Conservation (phyloP, 1,284 basidiomycete genomes). For the Leccinum pachyderme region DNA sequence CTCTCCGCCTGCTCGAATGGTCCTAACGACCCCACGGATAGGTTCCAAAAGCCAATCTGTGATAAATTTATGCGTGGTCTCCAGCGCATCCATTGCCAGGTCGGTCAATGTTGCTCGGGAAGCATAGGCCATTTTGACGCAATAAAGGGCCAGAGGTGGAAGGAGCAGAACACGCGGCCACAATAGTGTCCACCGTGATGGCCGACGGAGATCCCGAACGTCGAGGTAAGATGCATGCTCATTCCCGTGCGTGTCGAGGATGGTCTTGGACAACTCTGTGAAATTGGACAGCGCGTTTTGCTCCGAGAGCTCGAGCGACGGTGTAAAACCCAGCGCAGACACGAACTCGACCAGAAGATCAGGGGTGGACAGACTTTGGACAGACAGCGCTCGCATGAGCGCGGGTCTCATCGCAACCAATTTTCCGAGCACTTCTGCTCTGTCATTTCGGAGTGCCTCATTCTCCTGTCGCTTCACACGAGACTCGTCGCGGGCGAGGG, state of each 20-base stretch:
- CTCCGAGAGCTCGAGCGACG: conserved; percentile 13
- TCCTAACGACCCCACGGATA: conserved; percentile 78
- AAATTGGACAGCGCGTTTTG: conserved; percentile 20
- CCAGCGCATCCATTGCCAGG: conserved; percentile 58
- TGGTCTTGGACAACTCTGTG: conserved; percentile 23
- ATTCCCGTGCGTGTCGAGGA: conserved; percentile 28
- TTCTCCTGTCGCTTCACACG: conserved; percentile 54
- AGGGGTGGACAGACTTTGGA: background rate
- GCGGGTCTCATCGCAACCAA: conserved; percentile 53
- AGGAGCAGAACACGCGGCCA: conserved; percentile 71
- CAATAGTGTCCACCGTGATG: conserved; percentile 53
- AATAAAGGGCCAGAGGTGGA: conserved; percentile 59
- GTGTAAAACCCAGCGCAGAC: conserved; percentile 14
- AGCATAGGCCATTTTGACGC: conserved; percentile 45
- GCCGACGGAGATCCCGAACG: conserved; percentile 47
- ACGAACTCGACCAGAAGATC: conserved; percentile 25
- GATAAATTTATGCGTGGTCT: conserved; percentile 77
- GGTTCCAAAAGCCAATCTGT: conserved; percentile 88
- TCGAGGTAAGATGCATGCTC: conserved; percentile 35
- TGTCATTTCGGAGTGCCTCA: conserved; percentile 58
- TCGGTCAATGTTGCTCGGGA: conserved; percentile 53
- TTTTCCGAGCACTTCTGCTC: conserved; percentile 59
- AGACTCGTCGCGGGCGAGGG: conserved; percentile 63
- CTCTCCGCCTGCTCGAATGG: conserved; percentile 76
- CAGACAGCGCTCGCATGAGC: conserved; percentile 31